A percentile compares a stretch with the other conserved stretches of the same genome.
Conservation (phyloP, 148 eudicot species). For the Diospyros kaki region DNA sequence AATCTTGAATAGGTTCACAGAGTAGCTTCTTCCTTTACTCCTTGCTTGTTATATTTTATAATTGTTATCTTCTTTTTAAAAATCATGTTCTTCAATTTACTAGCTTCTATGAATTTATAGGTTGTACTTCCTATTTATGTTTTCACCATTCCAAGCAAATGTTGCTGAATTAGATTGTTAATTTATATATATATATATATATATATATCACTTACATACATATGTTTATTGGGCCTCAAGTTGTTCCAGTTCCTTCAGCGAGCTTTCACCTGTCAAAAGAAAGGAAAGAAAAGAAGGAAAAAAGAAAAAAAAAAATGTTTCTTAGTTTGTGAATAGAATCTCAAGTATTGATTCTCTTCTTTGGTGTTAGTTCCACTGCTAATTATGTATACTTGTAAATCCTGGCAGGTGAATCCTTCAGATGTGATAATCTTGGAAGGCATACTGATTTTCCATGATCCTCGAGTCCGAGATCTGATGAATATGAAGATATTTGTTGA, state of each 20-base stretch:
- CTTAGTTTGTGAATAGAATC: conserved; percentile 5
- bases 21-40: background rate
- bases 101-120: background rate
- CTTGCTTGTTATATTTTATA: background rate
- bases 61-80: background rate
- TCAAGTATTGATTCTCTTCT: conserved; percentile 1
- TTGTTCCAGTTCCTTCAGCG: background rate
- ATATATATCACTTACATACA: no score
- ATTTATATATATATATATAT: no score
- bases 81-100: background rate
- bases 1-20: background rate
- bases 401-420: conserved; percentile 88
- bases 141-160: no score
- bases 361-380: background rate
- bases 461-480: conserved; percentile 76
- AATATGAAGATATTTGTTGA: conserved; percentile 99
- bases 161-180: no score
- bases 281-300: no score
- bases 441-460: conserved; percentile 90
- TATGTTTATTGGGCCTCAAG: background rate
- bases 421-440: conserved; percentile 98
- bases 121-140: background rate
- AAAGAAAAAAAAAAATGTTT: background rate
- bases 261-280: background rate
- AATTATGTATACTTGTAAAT: conserved; percentile 3